Conservation (phyloP, 2,329 filamentous ascomycete species). For the Aspergillus versicolor region DNA sequence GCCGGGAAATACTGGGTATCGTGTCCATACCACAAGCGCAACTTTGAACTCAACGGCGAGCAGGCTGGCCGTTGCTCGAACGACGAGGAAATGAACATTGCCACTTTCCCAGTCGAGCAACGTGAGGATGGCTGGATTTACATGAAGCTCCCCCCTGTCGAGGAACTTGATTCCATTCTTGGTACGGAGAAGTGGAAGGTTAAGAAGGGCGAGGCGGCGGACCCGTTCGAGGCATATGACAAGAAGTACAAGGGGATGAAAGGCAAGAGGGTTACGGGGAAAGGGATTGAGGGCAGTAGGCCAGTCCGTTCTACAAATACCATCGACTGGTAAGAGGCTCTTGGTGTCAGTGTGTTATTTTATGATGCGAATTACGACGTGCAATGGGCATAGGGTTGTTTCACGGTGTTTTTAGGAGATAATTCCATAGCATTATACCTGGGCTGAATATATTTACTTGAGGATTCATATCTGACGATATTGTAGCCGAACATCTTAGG, state of each 20-base stretch:
- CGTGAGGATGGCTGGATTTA: constrained; percentile 76
- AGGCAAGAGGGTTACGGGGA: constrained; percentile 48
- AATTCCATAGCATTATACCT: constrained; percentile 7
- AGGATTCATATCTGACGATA: neutral
- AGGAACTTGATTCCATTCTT: constrained; percentile 75
- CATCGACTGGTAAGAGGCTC: constrained; percentile 35
- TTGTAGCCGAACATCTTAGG: neutral
- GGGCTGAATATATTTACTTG: neutral
- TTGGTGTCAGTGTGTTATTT: neutral
- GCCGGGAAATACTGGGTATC: constrained; percentile 75
- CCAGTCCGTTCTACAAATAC: constrained; percentile 22
- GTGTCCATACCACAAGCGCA: constrained; percentile 86
- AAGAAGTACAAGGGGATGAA: constrained; percentile 56
- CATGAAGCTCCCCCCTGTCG: constrained; percentile 73
- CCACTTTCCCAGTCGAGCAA: constrained; percentile 76
- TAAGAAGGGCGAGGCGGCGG: constrained; percentile 64
- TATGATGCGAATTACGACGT: constrained; percentile 5
- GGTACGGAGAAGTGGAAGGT: constrained; percentile 79
- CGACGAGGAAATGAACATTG: constrained; percentile 73
- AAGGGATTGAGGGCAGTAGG: constrained; percentile 14
- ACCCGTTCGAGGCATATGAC: constrained; percentile 58
- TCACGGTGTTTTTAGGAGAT: neutral
- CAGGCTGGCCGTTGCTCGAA: constrained; percentile 70
- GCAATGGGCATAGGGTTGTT: constrained; percentile 1
- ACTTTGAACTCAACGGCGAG: constrained; percentile 71